These are phyloP conservation scores for Colletotrichum tabaci DNA, from an alignment of 2,329 filamentous ascomycete genomes.

Conservation along the genomic window DNA sequence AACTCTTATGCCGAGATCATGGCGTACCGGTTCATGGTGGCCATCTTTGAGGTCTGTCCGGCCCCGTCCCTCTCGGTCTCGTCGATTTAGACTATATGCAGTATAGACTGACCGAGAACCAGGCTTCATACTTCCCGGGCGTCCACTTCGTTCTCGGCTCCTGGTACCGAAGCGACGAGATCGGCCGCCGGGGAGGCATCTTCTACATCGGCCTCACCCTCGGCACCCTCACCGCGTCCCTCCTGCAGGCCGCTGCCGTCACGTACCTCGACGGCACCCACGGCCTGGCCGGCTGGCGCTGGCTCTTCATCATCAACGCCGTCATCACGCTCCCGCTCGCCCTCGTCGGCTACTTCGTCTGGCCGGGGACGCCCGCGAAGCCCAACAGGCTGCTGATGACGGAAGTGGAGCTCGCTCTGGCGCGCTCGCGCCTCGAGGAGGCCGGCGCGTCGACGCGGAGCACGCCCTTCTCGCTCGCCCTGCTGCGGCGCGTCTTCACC, in stretches of 20 bases:
- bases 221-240: slow-evolving; percentile 66
- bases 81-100: slow-evolving; percentile 27
- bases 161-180: slow-evolving; percentile 73
- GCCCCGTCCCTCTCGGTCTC: slow-evolving; percentile 62
- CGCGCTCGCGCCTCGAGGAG: slow-evolving; percentile 58
- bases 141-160: slow-evolving; percentile 62
- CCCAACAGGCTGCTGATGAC: slow-evolving; percentile 64
- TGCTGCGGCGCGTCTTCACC: slow-evolving; percentile 52
- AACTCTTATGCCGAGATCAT: slow-evolving; percentile 62
- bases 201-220: slow-evolving; percentile 70
- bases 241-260: slow-evolving; percentile 62
- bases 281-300: slow-evolving; percentile 66
- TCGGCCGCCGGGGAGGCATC: slow-evolving; percentile 74
- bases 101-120: too few species aligned
- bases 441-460: slow-evolving; percentile 55
- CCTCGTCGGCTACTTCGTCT: slow-evolving; percentile 19
- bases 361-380: slow-evolving; percentile 49
- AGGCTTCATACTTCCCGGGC: slow-evolving; percentile 56
- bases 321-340: slow-evolving; percentile 31
- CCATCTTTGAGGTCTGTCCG: slow-evolving; percentile 54
- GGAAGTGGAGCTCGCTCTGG: slow-evolving; percentile 62
- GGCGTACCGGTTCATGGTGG: slow-evolving; percentile 58
- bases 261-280: slow-evolving; percentile 58
- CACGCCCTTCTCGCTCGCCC: slow-evolving; percentile 51
- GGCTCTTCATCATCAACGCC: slow-evolving; percentile 68